Evolutionary conservation across 805 yeast genomes (phyloP), one percentile per base, ranked within the genome.

Genomic region (Ogataea chonburiensis): DNA sequence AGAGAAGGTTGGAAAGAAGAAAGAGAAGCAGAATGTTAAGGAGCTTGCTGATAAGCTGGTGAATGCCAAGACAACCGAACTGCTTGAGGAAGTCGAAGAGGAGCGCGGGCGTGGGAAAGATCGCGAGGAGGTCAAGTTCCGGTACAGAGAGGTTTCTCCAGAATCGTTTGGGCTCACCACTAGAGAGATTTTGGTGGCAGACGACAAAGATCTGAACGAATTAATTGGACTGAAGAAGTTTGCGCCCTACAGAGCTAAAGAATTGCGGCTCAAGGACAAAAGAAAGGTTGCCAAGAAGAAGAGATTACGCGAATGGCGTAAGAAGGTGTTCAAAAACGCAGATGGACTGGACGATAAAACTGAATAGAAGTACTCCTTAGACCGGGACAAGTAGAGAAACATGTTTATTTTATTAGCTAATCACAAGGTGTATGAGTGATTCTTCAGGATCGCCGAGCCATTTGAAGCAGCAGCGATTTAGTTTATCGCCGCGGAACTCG

Each of bases 141-240:
- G 79, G 51, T 93, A 93, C 58, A 76, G 97, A 52, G 95, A 88
- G 51, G 98, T 93, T 4, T 88, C 96, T 1, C 97, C 98, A 7
- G 98, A 93, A 53, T 67, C 88, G 7, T 93, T 76, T 64, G 98
- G 98, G 9, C 70, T 93, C 31, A 71, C 85, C 0, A 74, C 93
- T 0, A 72, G 93, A 45, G 98, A 93, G 52, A 93, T 93, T 31
- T 68, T 93, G 36, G 65, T 86, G 40, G 98, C 98, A 10, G 91
- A 86, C 54, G 98, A 93, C 58, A 71, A 73, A 43, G 84, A 82
- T 31, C 70, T 93, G 60, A 93, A 93, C 61, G 82, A 80, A 38
- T 88, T 71, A 53, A 81, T 88, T 40, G 93, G 96, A 15, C 66
- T 93, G 52, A 91, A 91, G 68, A 89, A 89, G 61, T 79, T 93